Evolutionary conservation across 1,284 basidiomycete genomes (phyloP), one percentile per base, ranked within the genome.

Genomic region (Phlebopus sp.): DNA sequence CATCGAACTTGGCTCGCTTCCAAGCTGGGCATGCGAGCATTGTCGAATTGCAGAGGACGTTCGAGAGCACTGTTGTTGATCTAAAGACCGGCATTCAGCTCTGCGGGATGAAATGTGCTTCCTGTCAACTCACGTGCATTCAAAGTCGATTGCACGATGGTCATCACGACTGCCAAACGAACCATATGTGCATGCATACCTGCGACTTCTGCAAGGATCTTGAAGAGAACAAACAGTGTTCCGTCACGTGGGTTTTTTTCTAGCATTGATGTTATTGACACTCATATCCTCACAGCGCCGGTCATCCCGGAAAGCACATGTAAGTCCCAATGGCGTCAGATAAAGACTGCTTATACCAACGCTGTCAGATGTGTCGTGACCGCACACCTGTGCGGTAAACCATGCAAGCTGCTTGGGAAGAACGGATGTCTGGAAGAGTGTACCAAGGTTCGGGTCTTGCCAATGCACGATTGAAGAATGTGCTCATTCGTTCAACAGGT

Each of bases 291-390:
- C 17, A 1, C 46, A 79, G 78, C 4, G 79, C 77, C 18, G 78
- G 79, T 2, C 79, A 81, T 54, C 55, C 69, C 29, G 75, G 76
- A 15, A 59, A 59, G 6, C 78, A 81, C 54, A 68, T 78, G 76
- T 78, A 37, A 71, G 50, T 23, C 17, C 8, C 34, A 5, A 29
- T 31, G 18, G 10, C 35, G 10, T 15, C 39, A 15, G n/a, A 34
- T 17, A 5, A 27, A 18, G 15, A 19, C n/a, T 18, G 3, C 7
- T 14, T 27, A 38, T 35, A 32, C 37, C 8, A 14, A 37, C 34
- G 49, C 5, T 41, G 38, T 9, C 17, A 79, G 77, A 36, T 79
- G 77, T 53, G 64, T 68, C 32, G 66, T 75, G 1, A 67, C 65
- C 11, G 57, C 63, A 13, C 77, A 80, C 63, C 57, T 76, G 0